Base-by-base conservation (phyloP, 2,329 filamentous ascomycete genomes). In the Stemphylium lycopersici region DNA sequence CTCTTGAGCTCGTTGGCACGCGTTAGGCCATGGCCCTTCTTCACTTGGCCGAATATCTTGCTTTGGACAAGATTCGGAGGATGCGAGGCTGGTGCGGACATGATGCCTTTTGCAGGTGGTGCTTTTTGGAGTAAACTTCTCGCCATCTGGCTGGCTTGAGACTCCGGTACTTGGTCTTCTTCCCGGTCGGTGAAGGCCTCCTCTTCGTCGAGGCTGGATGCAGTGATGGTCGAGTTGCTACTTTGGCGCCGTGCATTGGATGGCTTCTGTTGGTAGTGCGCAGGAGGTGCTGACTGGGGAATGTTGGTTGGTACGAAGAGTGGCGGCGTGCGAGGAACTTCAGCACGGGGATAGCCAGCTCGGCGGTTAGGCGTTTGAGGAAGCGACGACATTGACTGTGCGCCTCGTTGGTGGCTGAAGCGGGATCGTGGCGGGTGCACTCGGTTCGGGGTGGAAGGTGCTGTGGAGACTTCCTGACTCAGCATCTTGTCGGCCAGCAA, bases 371-470 rank as follows among this genome's bases (percentile, higher is more conserved):
- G 91, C 2, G 91, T 96, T 5, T 86, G 87, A 6, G 91, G 91
- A 4, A 96, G 79, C 1, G 92, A 95, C 0, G 92, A 96, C 72
- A 96, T 80, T 39, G 91, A 95, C 71, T 96, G 91, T 26, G 87
- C 85, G 54, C 88, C 90, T 62, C 91, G 86, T 15, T 83, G 85
- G 71, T 96, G 91, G 51, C 85, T 85, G 49, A 83, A 78, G 46
- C 78, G 54, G 72, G 81, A 68, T 79, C 82, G 73, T 76, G 82
- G 56, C 73, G 79, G 22, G 71, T 78, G 59, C 16, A 59, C 49
- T 77, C 83, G 72, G 20, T 81, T 78, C 0, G 90, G 90, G 0
- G 90, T 93, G 0, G 90, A 86, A 1, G 90, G 88, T 1, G 90
- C 87, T 63, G 88, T 91, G 59, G 85, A 86, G 66, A 87, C 87